phyloP scores from a whole-genome alignment of 192 early-diverging fungal genomes.

The Podochytrium sp. region DNA sequence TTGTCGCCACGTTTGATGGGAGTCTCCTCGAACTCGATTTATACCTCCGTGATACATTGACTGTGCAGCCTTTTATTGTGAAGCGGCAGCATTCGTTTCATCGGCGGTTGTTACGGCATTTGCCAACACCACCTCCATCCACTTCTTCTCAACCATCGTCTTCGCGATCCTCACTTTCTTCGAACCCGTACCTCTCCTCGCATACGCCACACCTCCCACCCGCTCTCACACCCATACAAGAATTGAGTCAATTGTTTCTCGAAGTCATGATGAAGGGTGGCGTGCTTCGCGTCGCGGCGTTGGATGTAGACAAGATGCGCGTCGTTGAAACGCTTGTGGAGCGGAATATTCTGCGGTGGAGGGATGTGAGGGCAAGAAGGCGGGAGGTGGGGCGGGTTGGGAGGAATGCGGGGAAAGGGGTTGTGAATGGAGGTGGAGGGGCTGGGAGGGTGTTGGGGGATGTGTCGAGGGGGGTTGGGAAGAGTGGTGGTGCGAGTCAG shows the following conservation, averaged over 20 bases:
- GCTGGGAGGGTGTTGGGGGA: too few relatives aligned
- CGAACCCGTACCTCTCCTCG: too few relatives aligned
- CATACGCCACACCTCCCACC: too few relatives aligned
- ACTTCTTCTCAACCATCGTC: not conserved
- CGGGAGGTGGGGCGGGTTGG: too few relatives aligned
- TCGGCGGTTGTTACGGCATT: too few relatives aligned
- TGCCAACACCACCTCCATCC: not conserved
- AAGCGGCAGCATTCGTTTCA: too few relatives aligned
- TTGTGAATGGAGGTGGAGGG: not conserved
- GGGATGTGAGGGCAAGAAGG: conserved; percentile 16
- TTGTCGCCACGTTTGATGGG: conserved; percentile 42
- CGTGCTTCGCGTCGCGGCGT: conserved; percentile 28
- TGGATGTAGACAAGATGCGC: conserved; percentile 21
- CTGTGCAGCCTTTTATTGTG: too few relatives aligned
- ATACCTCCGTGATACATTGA: conserved; percentile 29
- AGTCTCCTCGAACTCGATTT: conserved; percentile 38
- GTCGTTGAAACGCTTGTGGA: conserved; percentile 43
- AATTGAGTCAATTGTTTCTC: conserved; percentile 40
- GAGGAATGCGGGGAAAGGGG: not conserved
- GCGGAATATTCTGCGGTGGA: conserved; percentile 46
- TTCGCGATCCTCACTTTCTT: too few relatives aligned
- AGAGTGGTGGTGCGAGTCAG: too few relatives aligned
- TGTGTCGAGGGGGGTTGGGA: too few relatives aligned
- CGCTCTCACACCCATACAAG: too few relatives aligned
- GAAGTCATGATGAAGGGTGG: conserved; percentile 46